These are phyloP conservation scores for Pichia pseudocactophila DNA, from an alignment of 805 yeast genomes.

Conservation along the genomic window DNA sequence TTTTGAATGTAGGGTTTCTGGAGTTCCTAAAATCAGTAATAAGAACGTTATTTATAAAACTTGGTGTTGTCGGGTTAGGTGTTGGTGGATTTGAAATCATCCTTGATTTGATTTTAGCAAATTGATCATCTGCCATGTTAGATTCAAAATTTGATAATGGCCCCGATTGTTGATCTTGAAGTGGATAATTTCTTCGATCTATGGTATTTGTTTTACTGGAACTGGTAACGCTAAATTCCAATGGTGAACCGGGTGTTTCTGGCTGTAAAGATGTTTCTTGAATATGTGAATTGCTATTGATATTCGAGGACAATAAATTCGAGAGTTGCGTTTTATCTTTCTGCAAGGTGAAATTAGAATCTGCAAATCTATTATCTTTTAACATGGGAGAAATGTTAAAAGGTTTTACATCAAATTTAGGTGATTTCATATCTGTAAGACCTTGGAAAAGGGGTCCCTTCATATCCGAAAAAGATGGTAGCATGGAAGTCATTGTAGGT, in stretches of 20 bases:
- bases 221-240: slow-evolving; percentile 11
- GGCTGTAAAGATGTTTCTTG: neutral
- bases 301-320: no score
- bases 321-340: no score
- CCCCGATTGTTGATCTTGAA: slow-evolving; percentile 8
- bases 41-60: neutral
- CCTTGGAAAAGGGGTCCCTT: slow-evolving; percentile 2
- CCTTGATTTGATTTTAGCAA: slow-evolving; percentile 27
- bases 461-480: slow-evolving; percentile 13
- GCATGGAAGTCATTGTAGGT: slow-evolving; percentile 3
- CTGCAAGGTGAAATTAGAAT: no score
- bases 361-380: neutral
- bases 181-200: neutral
- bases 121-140: slow-evolving; percentile 32
- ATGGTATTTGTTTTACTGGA: slow-evolving; percentile 5
- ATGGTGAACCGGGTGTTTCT: slow-evolving; percentile 9
- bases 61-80: slow-evolving; percentile 15
- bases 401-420: slow-evolving; percentile 4
- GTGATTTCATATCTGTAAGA: slow-evolving; percentile 3
- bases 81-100: slow-evolving; percentile 30
- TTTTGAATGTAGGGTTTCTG: neutral
- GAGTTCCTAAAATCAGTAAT: neutral
- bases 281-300: neutral
- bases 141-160: slow-evolving; percentile 24
- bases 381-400: slow-evolving; percentile 2